Percentiles rank a stretch among this genome's conserved stretches.
Conservation (phyloP, 2,329 filamentous ascomycete genomes). For the Tothia fuscella region DNA sequence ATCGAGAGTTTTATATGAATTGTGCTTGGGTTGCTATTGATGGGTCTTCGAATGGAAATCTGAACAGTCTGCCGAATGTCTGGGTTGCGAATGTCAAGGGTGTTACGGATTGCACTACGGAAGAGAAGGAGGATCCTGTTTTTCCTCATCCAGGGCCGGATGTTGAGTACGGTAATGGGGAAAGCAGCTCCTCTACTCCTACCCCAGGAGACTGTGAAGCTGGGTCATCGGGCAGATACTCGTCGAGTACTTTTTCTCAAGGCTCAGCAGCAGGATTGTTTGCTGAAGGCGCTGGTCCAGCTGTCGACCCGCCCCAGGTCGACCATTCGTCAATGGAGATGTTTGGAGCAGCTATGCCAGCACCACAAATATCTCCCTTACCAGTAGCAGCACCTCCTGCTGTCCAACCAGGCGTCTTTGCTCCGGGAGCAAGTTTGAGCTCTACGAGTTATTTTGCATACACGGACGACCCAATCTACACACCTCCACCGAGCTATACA, state of each 20-base stretch:
- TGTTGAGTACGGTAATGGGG: conserved; percentile 4
- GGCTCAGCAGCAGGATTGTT: too few species aligned
- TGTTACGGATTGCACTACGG: conserved; percentile 42
- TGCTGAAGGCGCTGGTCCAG: not conserved
- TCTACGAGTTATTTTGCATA: too few species aligned
- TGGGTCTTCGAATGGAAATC: conserved; percentile 46
- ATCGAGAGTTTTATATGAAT: conserved; percentile 97
- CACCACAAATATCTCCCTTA: not conserved
- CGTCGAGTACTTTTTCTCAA: too few species aligned
- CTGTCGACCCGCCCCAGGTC: not conserved
- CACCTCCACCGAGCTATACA: too few species aligned
- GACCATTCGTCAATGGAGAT: not conserved
- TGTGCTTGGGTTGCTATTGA: conserved; percentile 55
- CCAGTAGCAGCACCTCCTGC: not conserved
- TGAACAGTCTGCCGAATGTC: conserved; percentile 57
- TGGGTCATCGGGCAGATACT: too few species aligned
- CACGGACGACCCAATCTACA: too few species aligned
- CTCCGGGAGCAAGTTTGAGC: too few species aligned
- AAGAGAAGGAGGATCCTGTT: conserved; percentile 42
- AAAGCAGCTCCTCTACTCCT: not conserved
- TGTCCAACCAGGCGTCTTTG: too few species aligned
- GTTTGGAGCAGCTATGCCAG: not conserved
- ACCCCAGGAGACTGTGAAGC: not conserved
- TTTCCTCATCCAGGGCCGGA: conserved; percentile 55
- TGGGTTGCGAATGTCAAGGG: conserved; percentile 56